Percentiles rank a stretch among this genome's conserved stretches.
These are phyloP conservation scores for Irpex sp. DNA, from an alignment of 1,284 basidiomycete genomes.

Conservation along the genomic window DNA sequence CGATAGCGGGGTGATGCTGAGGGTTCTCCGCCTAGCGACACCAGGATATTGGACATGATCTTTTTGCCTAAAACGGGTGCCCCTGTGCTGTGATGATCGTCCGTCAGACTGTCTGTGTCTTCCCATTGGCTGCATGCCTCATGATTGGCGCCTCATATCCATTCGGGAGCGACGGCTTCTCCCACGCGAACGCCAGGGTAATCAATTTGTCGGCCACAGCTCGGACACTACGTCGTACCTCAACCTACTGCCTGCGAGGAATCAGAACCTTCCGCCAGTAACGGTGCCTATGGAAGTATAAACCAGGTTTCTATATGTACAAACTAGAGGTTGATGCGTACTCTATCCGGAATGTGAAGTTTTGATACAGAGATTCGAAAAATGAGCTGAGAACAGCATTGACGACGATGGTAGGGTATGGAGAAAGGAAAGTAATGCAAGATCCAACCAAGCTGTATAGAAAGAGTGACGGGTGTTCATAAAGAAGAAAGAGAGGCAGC, in stretches of 20 bases:
- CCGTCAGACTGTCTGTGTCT: neutral
- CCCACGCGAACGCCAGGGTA: neutral
- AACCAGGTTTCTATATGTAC: slow-evolving; percentile 6
- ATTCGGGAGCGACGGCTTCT: neutral
- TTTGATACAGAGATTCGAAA: slow-evolving; percentile 2
- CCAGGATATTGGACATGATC: neutral
- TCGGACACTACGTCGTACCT: too few relatives aligned
- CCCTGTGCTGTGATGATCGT: neutral
- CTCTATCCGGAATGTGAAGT: neutral
- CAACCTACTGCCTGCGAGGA: too few relatives aligned
- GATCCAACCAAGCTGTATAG: neutral
- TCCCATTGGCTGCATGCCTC: neutral
- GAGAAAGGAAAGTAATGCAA: neutral
- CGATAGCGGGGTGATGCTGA: neutral
- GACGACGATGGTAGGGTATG: slow-evolving; percentile 1
- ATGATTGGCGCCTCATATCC: neutral
- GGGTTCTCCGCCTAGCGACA: neutral
- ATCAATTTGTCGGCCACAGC: neutral
- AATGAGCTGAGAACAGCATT: slow-evolving; percentile 10
- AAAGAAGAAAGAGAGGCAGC: neutral
- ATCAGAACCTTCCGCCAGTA: neutral
- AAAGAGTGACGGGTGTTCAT: slow-evolving; percentile 5
- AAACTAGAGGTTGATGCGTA: slow-evolving; percentile 5
- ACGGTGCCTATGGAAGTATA: neutral
- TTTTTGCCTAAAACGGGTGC: neutral